These are phyloP conservation scores for Gossypium mustelinum DNA, from an alignment of 345 rosid genomes.

Conservation along the genomic window DNA sequence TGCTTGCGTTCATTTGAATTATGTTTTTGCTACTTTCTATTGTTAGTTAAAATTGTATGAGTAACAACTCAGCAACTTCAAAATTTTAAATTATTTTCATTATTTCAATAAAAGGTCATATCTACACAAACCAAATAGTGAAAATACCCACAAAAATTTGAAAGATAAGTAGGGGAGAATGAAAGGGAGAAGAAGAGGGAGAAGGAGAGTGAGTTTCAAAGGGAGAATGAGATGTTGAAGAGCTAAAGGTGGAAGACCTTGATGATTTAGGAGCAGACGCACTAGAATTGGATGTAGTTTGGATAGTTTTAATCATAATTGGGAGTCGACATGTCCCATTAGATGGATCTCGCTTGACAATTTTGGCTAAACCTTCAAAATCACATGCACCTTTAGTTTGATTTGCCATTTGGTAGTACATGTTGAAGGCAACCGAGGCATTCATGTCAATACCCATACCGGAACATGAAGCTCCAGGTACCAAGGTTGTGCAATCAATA, in stretches of 20 bases:
- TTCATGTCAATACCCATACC: constrained; percentile 25
- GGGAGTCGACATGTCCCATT: constrained; percentile 54
- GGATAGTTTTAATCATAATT: constrained; percentile 11
- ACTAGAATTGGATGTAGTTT: background rate
- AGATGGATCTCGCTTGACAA: constrained; percentile 44
- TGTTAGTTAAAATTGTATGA: too few relatives aligned
- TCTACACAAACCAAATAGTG: background rate
- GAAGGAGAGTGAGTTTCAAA: background rate
- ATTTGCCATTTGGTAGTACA: constrained; percentile 53
- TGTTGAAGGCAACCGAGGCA: constrained; percentile 72
- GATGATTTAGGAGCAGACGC: background rate
- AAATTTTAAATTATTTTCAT: background rate
- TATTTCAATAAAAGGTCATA: background rate
- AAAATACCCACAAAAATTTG: background rate
- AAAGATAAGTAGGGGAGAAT: background rate
- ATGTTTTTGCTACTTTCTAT: too few relatives aligned
- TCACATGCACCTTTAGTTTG: constrained; percentile 57
- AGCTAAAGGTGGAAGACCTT: background rate
- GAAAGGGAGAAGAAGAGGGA: background rate
- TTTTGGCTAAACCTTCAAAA: constrained; percentile 51
- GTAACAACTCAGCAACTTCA: too few relatives aligned
- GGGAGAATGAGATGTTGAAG: background rate
- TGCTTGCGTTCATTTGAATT: too few relatives aligned
- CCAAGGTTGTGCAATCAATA: constrained; percentile 1
- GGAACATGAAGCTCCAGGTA: constrained; percentile 42